Evolutionary conservation across 768 basidiomycete species (phyloP), one percentile per base, ranked within the genome.

Genomic region (Russula dissimulans): DNA sequence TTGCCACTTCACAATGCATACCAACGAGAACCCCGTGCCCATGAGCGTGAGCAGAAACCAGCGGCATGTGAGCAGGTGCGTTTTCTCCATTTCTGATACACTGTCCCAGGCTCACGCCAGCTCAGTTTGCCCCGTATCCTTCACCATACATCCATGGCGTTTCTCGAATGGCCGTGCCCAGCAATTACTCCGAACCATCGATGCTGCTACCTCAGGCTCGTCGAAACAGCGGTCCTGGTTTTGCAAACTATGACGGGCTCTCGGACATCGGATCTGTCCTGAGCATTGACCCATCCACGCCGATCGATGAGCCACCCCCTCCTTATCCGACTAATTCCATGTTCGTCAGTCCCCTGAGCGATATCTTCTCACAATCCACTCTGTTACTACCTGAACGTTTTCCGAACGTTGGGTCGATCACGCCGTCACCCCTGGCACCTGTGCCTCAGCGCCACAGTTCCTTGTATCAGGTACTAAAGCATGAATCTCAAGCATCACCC

Each of bases 361-460:
- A 57, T 22, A 31, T 36, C 39, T 57, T 53, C 44, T 15, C 44
- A 29, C 55, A 31, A 34, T 26, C 60, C 44, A 26, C 54, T 26
- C 39, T 48, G n/a, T 32, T 53, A 10, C 32, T 51, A n/a, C 3
- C 32, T 6, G 56, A 57, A 18, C 45, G 31, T 26, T 12, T 42
- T 22, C 14, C 43, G 45, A 38, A 41, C 26, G 12, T 36, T 36
- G 60, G 31, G 11, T 10, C 49, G 14, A 43, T 57, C 3, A 11
- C 56, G 11, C 22, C 18, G 2, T 62, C 61, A 15, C 61, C 61
- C 56, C 51, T 62, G 51, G 55, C 61, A 18, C 61, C 61, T 14
- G 56, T 57, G 22, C 61, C 61, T 36, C 36, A 43, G 22, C 61
- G 61, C 55, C 61, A 62, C 41, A 48, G 61, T n/a, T 62, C 61